Percentiles rank a stretch among this genome's conserved stretches.
Conservation (phyloP, 306 rosid genomes). For the Quercus ilex region DNA sequence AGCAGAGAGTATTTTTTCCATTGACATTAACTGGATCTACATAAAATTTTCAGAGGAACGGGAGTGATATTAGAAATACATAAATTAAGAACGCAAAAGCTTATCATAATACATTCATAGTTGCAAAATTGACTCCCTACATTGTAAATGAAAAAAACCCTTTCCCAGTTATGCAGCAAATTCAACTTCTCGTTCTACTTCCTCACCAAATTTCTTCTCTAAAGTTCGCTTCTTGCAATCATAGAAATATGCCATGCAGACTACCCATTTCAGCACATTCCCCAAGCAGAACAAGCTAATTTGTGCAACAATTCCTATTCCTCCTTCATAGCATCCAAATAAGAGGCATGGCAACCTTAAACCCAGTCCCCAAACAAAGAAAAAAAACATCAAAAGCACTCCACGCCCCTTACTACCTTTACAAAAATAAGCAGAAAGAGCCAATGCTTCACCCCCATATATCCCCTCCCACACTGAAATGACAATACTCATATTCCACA, state of each 20-base stretch:
- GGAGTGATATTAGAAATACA: no score
- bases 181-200: slow-evolving; percentile 19
- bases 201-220: slow-evolving; percentile 43
- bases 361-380: slow-evolving; percentile 44
- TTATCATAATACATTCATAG: no score
- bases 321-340: slow-evolving; percentile 34
- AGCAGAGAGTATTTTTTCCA: no score
- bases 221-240: slow-evolving; percentile 45
- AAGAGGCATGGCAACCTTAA: slow-evolving; percentile 41
- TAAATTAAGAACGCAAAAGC: no score
- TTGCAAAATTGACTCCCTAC: no score
- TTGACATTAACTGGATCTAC: no score
- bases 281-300: slow-evolving; percentile 35
- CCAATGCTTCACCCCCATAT: slow-evolving; percentile 40
- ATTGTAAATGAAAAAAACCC: no score
- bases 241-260: slow-evolving; percentile 42
- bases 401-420: slow-evolving; percentile 42
- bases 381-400: slow-evolving; percentile 44
- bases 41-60: no score
- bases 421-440: slow-evolving; percentile 37
- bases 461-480: slow-evolving; percentile 49
- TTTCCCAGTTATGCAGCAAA: neutral
- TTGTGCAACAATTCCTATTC: slow-evolving; percentile 30
- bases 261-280: slow-evolving; percentile 57
- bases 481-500: slow-evolving; percentile 59